Evolutionary conservation across 148 eudicot species (phyloP).

Genomic region (Fagopyrum homotropicum): DNA sequence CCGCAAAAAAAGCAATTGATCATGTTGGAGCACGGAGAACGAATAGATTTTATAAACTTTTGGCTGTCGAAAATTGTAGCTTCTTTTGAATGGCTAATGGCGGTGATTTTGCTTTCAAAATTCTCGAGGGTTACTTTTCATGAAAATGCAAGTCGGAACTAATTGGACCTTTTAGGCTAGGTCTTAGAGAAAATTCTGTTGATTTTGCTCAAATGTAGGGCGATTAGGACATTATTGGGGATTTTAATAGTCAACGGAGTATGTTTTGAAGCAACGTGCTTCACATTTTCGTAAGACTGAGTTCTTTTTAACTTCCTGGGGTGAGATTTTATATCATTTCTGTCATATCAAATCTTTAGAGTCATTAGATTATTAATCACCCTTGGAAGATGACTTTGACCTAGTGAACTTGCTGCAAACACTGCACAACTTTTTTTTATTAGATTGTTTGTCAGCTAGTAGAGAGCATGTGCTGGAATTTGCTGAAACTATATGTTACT

Average conservation of each 20-base stretch:
- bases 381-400: too few relatives aligned
- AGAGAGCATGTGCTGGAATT: neutral
- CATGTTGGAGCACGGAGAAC: neutral
- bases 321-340: neutral
- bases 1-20: neutral
- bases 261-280: neutral
- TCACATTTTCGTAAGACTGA: neutral
- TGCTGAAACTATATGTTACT: neutral
- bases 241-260: neutral
- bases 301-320: neutral
- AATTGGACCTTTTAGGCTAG: neutral
- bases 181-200: neutral
- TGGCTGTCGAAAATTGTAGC: neutral
- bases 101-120: neutral
- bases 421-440: neutral
- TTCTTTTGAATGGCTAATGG: neutral
- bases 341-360: neutral
- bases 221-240: constrained; percentile 1
- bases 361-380: neutral
- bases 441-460: neutral
- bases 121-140: neutral
- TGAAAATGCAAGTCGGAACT: neutral
- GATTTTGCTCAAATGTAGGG: neutral
- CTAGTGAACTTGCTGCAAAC: neutral
- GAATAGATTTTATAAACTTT: neutral